Evolutionary conservation across 805 yeast genomes (phyloP), one percentile per base, ranked within the genome.

Genomic region (Myxozyma kluyveri): DNA sequence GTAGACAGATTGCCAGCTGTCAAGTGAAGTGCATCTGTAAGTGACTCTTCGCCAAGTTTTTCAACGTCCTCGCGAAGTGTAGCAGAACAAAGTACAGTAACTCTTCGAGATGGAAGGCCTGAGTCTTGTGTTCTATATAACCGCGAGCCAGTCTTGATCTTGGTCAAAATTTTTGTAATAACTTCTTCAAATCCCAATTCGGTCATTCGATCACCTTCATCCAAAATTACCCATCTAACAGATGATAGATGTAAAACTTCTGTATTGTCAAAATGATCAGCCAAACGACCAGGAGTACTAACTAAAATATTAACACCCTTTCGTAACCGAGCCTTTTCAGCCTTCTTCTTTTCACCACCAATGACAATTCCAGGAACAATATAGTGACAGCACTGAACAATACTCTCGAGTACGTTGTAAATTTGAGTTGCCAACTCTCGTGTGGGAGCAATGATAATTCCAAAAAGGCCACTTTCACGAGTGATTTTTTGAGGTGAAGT

Each of bases 271-370:
- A 93, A 81, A 73, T 93, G 99, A 67, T 93, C 99, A 7, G 88
- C 86, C 40, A 93, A 73, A 62, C 99, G 79, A 55, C 99, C 99
- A 1, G 99, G 99, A 0, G 99, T 93, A 10, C 95, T 97, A 38
- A 93, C 95, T n/a, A 93, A 76, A 31, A 93, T 82, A 68, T 93
- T 93, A 31, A 90, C 95, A 59, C 99, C 99, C 68, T 91, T 91
- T 65, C 99, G 79, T 31, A 93, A 71, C 63, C 99, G 74, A 1
- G 98, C 97, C 76, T 93, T 93, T 69, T 93, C 99, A 1, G 96
- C 80, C 65, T 93, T 95, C 69, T 91, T 91, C 78, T 91, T 90
- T 67, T 93, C 99, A 56, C 99, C 99, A 65, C 99, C 99, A 70
- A 89, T 89, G 23, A 93, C 95, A 37, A 90, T 80, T 36, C 98